Evolutionary conservation across 371 early-diverging fungal species (phyloP).

Genomic region (Capillidium rhysosporum): DNA sequence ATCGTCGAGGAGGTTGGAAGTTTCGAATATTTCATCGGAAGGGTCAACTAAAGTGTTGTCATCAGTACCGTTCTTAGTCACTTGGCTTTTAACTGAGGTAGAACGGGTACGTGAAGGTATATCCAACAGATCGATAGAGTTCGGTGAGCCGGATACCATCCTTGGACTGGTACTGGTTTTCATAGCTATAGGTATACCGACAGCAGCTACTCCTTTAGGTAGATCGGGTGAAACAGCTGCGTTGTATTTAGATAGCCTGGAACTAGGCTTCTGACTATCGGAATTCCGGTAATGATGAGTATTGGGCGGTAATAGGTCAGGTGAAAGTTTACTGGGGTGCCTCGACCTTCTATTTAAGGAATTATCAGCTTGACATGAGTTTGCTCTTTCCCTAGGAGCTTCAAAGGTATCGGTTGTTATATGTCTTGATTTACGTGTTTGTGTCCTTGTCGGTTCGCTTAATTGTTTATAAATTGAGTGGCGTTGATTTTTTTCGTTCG

Average conservation of each 20-base stretch:
- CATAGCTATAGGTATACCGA: neutral
- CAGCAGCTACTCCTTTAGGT: neutral
- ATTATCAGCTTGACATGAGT: neutral
- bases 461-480: no score
- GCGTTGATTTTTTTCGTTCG: no score
- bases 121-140: neutral
- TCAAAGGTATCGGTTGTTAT: neutral
- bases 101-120: neutral
- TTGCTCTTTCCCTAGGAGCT: no score
- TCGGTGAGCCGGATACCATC: neutral
- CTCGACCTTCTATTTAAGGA: neutral
- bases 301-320: neutral
- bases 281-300: neutral
- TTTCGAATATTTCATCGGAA: neutral
- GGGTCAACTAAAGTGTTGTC: neutral
- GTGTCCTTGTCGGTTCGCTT: no score
- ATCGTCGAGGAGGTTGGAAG: neutral
- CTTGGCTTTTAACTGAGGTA: no score
- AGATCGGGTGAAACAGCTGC: neutral
- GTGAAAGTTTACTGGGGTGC: neutral
- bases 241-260: slow-evolving; percentile 1
- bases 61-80: neutral
- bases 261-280: neutral
- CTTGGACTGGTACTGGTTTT: neutral
- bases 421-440: neutral